Percentiles rank a stretch among this genome's conserved stretches.
phyloP scores from a whole-genome alignment of 179 eudicot species.

The Patellifolia procumbens region DNA sequence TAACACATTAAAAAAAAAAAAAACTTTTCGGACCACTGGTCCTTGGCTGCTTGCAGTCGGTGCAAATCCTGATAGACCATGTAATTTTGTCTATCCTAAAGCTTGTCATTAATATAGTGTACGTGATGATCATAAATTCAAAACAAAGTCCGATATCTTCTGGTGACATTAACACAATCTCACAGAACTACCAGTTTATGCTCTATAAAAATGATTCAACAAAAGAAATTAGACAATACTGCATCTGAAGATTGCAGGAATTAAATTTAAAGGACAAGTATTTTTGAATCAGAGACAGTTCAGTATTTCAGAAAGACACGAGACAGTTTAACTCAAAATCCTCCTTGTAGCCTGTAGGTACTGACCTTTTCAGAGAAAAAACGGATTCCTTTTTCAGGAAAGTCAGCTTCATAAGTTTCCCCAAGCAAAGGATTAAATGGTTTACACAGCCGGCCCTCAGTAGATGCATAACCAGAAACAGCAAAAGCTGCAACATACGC shows the following conservation, averaged over 20 bases:
- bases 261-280: not conserved
- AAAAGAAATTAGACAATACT: not conserved
- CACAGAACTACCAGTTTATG: not conserved
- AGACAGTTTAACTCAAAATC: not conserved
- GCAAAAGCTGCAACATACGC: slow-evolving; percentile 90
- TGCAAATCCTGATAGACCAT: not conserved
- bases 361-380: slow-evolving; percentile 81
- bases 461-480: slow-evolving; percentile 83
- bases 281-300: not conserved
- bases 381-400: slow-evolving; percentile 76
- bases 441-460: slow-evolving; percentile 82
- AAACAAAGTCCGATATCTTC: not conserved
- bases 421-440: slow-evolving; percentile 92
- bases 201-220: not conserved
- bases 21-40: not conserved
- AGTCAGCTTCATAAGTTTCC: slow-evolving; percentile 90
- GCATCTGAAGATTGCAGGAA: not conserved
- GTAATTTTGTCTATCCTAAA: not conserved
- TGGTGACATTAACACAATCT: not conserved
- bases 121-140: not conserved
- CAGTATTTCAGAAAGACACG: not conserved
- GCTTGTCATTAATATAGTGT: not conserved
- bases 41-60: not conserved
- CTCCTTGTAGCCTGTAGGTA: slow-evolving; percentile 12
- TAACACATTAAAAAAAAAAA: not conserved